Conservation (phyloP, 202 grass and related monocot species). For the Cymbopogon flexuosus region DNA sequence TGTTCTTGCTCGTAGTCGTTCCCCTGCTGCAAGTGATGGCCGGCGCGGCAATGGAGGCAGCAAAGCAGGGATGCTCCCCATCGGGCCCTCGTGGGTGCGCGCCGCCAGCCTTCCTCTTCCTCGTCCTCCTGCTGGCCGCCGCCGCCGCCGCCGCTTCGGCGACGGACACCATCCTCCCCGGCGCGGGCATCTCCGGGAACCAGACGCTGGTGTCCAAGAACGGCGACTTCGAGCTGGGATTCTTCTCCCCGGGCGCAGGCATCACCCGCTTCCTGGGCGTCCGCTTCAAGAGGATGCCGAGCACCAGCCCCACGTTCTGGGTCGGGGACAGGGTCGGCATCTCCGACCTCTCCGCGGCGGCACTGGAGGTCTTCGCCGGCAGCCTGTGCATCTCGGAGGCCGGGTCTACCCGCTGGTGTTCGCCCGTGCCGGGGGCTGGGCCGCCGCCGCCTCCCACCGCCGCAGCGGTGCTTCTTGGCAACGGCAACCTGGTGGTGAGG, state of each 20-base stretch:
- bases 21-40: background rate
- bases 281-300: conserved; percentile 22
- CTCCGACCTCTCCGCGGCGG: conserved; percentile 24
- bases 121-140: background rate
- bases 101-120: background rate
- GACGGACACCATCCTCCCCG: conserved; percentile 38
- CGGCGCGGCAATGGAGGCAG: conserved; percentile 21
- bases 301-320: conserved; percentile 40
- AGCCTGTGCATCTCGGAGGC: conserved; percentile 36
- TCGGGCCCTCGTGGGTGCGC: background rate
- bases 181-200: conserved; percentile 26
- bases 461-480: conserved; percentile 51
- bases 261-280: conserved; percentile 39
- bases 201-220: conserved; percentile 43
- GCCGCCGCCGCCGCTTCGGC: background rate
- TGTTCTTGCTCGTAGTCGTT: background rate
- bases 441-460: background rate
- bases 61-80: background rate
- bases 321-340: conserved; percentile 33
- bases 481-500: conserved; percentile 63
- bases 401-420: conserved; percentile 25
- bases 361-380: conserved; percentile 29
- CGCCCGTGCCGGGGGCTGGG: background rate
- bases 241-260: conserved; percentile 31
- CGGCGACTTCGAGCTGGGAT: conserved; percentile 44